phyloP scores from a whole-genome alignment of 345 rosid species.

The Firmiana major region DNA sequence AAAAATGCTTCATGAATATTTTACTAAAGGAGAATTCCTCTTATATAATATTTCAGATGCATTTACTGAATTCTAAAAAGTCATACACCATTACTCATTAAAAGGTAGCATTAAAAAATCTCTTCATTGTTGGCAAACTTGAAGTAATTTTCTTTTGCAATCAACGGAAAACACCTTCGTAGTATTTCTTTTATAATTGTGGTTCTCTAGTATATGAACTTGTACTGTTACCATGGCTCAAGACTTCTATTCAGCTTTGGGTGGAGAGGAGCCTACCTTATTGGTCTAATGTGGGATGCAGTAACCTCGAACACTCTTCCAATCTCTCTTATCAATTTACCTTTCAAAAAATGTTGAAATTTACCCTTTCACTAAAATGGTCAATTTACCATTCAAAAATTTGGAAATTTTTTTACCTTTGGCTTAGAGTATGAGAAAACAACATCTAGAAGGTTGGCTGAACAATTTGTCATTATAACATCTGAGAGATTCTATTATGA shows the following conservation, averaged over 20 bases:
- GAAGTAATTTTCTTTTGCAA: neutral
- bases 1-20: neutral
- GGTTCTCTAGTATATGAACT: neutral
- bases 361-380: neutral
- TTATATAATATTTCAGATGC: neutral
- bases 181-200: neutral
- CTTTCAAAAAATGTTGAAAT: neutral
- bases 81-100: neutral
- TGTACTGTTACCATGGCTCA: neutral
- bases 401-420: neutral
- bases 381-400: neutral
- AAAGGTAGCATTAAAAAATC: neutral
- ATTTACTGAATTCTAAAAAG: neutral
- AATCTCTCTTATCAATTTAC: neutral
- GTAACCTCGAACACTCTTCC: neutral
- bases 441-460: neutral
- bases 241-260: neutral
- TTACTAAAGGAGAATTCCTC: neutral
- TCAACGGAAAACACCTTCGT: neutral
- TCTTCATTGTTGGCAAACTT: neutral
- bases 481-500: neutral
- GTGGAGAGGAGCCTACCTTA: neutral
- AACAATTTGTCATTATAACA: slow-evolving; percentile 4
- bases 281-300: neutral
- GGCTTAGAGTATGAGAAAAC: neutral